These are phyloP conservation scores for Kwoniella sp. DNA, from an alignment of 768 basidiomycete genomes.

Conservation along the genomic window DNA sequence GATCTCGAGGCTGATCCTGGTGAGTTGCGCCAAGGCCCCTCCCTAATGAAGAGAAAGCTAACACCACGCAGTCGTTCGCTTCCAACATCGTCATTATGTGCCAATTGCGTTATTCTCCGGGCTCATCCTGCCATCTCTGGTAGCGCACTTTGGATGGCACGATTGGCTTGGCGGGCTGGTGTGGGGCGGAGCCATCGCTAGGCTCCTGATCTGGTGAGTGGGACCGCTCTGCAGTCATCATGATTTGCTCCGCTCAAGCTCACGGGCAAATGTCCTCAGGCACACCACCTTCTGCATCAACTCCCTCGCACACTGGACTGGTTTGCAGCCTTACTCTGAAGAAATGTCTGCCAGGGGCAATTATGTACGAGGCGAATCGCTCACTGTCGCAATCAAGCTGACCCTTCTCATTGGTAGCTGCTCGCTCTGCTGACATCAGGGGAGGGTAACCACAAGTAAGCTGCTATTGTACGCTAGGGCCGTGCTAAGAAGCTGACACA, in stretches of 20 bases:
- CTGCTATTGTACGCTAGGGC: not conserved
- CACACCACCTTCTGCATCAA: conserved; percentile 50
- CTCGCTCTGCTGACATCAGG: conserved; percentile 67
- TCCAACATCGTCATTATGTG: conserved; percentile 68
- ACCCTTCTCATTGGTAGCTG: conserved; percentile 52
- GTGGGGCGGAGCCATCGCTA: conserved; percentile 65
- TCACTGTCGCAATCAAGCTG: not conserved
- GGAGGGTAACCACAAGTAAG: conserved; percentile 68
- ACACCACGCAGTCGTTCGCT: conserved; percentile 58
- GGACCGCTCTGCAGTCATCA: not conserved
- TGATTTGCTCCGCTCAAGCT: not conserved
- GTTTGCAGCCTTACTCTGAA: conserved; percentile 72
- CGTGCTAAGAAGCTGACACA: not conserved
- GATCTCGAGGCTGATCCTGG: conserved; percentile 69
- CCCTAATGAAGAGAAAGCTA: not conserved
- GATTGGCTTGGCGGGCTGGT: conserved; percentile 66
- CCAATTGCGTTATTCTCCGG: conserved; percentile 61
- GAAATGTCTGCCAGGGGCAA: conserved; percentile 74
- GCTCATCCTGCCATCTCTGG: conserved; percentile 57
- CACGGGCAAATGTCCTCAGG: conserved; percentile 10
- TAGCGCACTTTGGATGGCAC: conserved; percentile 55
- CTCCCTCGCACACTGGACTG: conserved; percentile 70
- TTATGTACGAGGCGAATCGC: conserved; percentile 54
- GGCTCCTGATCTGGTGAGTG: conserved; percentile 57
- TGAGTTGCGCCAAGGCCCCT: conserved; percentile 42